Base-by-base conservation (phyloP, 2,329 filamentous ascomycete species). In the Pseudogymnoascus sp. region DNA sequence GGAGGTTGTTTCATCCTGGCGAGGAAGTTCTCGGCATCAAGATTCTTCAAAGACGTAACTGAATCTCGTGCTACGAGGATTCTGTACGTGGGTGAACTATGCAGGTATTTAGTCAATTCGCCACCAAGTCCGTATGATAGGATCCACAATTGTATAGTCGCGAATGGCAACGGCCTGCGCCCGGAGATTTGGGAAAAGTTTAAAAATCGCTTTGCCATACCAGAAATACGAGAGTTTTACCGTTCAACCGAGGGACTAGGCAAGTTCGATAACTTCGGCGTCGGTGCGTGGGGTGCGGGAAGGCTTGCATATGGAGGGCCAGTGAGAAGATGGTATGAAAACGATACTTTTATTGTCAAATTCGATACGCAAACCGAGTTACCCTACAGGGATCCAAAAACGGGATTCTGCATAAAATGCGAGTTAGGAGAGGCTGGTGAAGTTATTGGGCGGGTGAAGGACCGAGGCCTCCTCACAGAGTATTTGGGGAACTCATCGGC, bases 111-210 rank as follows among this genome's bases (percentile, higher is more conserved):
- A 1, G 70, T 81, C 8, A 72, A 75, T 17, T 73, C 75, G 0
- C 75, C 78, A 0, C 73, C 77, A 0, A 75, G 76, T 0, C 75
- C 76, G 0, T 78, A 78, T 27, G 79, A 81, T 64, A 69, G 70
- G 10, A 69, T 73, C 17, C 79, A 81, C 66, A 69, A 72, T 3
- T 77, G 77, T 63, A 77, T 76, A 21, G 73, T 77, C 1, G 78
- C 76, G 2, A 67, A 68, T n/a, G 79, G 79, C 0, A 81, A 81
- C 59, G 79, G 79, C 0, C 67, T 81, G 8, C 73, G 78, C 1
- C 73, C 70, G 0, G 79, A 81, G 60, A 78, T 80, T 44, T 81
- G 79, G 79, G 74, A 78, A 55, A 74, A 72, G 36, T 80, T 80
- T 69, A 74, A 73, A 35, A 65, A 73, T 17, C 71, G 77, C 2